Evolutionary conservation across 2,329 filamentous ascomycete species (phyloP), one percentile per base, ranked within the genome.

Genomic region (Monosporascus sp.): DNA sequence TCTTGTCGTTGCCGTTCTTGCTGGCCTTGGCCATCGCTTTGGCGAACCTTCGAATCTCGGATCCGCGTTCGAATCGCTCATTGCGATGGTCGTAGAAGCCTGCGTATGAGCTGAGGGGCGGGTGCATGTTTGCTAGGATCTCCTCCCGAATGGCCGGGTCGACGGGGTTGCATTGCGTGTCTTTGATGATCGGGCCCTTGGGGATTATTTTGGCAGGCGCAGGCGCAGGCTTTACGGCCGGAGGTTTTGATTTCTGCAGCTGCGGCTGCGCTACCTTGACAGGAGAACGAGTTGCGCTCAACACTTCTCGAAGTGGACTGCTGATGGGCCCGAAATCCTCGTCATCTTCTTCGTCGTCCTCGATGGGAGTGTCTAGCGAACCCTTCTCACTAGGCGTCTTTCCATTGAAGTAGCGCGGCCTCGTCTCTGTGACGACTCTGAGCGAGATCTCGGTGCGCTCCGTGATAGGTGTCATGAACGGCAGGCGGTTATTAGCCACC

Each of bases 391-490:
- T 90, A 17, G 91, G 91, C 5, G 90, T 95, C 72, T 94, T 96
- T 48, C 83, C 79, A 50, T 78, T 79, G 63, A 84, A 75, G 69
- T 80, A 80, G 59, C 80, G 79, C 68, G 81, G 80, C 61, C 76
- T 76, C 51, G 77, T 72, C 50, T 82, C 78, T 27, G 81, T 84
- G 5, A 82, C 80, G 43, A 87, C 72, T 37, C 87, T 87, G 5
- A 97, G 74, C 1, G 92, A 97, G 11, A 86, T 88, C 71, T 99
- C 94, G 0, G 94, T 99, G 63, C 90, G 86, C 70, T 99, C 94
- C 1, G 94, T 93, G 60, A 99, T 99, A 1, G 94, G 94, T 0
- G 94, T 99, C 94, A 99, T 97, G 69, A 97, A 99, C 3, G 93
- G 94, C 9, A 97, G 77, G 51, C 92, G 87, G 71, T 92, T 96